Evolutionary conservation across 2,329 filamentous ascomycete species (phyloP), one percentile per base, ranked within the genome.

Genomic region (Hirsutella rhossiliensis): DNA sequence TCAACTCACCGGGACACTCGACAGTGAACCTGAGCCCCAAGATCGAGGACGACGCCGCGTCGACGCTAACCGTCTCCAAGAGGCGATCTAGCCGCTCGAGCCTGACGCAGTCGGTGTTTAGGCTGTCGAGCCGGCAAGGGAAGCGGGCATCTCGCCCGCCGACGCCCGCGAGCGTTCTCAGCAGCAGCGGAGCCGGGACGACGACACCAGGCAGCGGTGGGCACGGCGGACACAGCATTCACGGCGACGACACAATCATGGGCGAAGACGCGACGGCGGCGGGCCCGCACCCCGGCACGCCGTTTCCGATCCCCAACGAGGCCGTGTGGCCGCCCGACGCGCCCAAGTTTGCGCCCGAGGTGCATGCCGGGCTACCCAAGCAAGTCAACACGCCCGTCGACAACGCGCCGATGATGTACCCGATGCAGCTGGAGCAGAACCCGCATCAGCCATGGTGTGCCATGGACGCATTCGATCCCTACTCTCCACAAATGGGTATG

Each of bases 221-320:
- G 18, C 44, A 45, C 40, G 32, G 38, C 13, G 38, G 41, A 6
- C 7, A 11, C 37, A 20, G 19, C 32, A 7, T 19, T 19, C 31
- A 37, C 41, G 42, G 31, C 31, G 54, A 52, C 5, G 54, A 55
- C 39, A 55, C 58, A 1, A 53, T 62, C 48, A 64, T 65, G 53
- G 53, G 49, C 15, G 61, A 64, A 40, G 62, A 64, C 40, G 45
- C 51, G 32, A 53, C 56, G 30, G 53, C 55, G 27, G 48, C 52
- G 41, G 63, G 62, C 3, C 64, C 60, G 47, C 64, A 67, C 47
- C 64, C 64, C 1, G 64, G 63, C 41, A 67, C 64, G 11, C 64
- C 64, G 5, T 64, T 64, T 49, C 58, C 58, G 4, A 66, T 67
- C 38, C 64, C 64, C 15, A 61, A 60, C 43, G 63, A 65, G 46